A percentile compares a stretch with the other conserved stretches of the same genome.
These are phyloP conservation scores for Citrus inodora DNA, from an alignment of 345 rosid genomes.

Conservation along the genomic window DNA sequence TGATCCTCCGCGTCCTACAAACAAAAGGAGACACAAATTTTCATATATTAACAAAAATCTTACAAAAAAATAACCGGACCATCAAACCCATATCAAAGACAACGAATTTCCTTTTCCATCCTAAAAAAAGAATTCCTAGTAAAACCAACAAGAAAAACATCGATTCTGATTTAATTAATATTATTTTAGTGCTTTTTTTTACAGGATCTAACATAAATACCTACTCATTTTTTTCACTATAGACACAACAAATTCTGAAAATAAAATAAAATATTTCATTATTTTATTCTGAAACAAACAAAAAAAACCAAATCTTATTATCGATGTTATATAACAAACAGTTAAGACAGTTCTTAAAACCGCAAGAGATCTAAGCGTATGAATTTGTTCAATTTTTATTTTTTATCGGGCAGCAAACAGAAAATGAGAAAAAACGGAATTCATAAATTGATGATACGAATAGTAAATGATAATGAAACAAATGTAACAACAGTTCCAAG, in stretches of 20 bases:
- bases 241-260: neutral
- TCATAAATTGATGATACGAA: neutral
- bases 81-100: neutral
- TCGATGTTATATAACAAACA: neutral
- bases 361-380: neutral
- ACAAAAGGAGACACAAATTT: neutral
- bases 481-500: neutral
- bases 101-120: neutral
- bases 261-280: neutral
- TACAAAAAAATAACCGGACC: neutral
- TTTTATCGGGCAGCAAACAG: neutral
- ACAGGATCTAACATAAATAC: neutral
- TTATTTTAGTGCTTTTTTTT: too few relatives aligned
- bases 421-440: neutral
- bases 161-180: neutral
- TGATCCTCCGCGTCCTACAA: slow-evolving; percentile 82
- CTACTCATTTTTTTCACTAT: too few relatives aligned
- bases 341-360: neutral
- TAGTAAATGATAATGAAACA: neutral
- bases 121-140: neutral
- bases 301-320: neutral
- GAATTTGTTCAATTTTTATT: neutral
- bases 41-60: neutral
- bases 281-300: neutral
- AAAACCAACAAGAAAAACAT: neutral